phyloP scores from a whole-genome alignment of 2,329 filamentous ascomycete species.

The Pseudogymnoascus sp. region DNA sequence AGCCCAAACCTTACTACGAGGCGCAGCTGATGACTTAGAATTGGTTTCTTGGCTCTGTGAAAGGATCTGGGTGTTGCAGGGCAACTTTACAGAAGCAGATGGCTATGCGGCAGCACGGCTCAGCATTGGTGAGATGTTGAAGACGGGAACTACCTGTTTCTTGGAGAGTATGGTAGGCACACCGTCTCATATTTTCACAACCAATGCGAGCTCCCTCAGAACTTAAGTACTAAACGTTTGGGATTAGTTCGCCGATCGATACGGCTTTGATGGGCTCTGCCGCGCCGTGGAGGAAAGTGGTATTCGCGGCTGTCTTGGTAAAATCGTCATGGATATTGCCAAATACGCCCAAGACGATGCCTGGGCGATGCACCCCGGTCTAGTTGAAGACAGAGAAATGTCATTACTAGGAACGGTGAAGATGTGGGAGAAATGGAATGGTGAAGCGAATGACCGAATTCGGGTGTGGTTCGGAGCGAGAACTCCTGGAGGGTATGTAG shows the following conservation, averaged over 20 bases:
- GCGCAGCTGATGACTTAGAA: conserved; percentile 39
- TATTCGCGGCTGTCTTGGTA: conserved; percentile 33
- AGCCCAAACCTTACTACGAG: conserved; percentile 39
- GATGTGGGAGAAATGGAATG: conserved; percentile 31
- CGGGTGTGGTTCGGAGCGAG: conserved; percentile 33
- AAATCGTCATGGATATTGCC: conserved; percentile 35
- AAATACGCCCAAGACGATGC: conserved; percentile 35
- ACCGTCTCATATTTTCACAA: conserved; percentile 9
- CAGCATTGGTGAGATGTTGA: conserved; percentile 44
- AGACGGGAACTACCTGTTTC: conserved; percentile 43
- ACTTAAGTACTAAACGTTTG: neutral
- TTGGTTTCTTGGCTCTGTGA: conserved; percentile 45
- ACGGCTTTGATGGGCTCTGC: conserved; percentile 38
- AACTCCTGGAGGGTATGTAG: conserved; percentile 30
- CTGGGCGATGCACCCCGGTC: conserved; percentile 37
- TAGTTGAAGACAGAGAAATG: conserved; percentile 34
- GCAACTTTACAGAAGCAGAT: conserved; percentile 37
- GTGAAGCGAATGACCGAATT: conserved; percentile 29
- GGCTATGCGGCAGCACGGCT: conserved; percentile 41
- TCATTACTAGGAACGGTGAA: conserved; percentile 27
- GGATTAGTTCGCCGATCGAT: conserved; percentile 36
- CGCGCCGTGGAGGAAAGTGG: conserved; percentile 37
- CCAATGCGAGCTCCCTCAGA: conserved; percentile 2
- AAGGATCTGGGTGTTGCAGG: conserved; percentile 41
- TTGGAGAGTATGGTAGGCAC: conserved; percentile 41